Conservation (phyloP, 2,329 filamentous ascomycete species). For the Immersiporthe knoxdaviesiana region DNA sequence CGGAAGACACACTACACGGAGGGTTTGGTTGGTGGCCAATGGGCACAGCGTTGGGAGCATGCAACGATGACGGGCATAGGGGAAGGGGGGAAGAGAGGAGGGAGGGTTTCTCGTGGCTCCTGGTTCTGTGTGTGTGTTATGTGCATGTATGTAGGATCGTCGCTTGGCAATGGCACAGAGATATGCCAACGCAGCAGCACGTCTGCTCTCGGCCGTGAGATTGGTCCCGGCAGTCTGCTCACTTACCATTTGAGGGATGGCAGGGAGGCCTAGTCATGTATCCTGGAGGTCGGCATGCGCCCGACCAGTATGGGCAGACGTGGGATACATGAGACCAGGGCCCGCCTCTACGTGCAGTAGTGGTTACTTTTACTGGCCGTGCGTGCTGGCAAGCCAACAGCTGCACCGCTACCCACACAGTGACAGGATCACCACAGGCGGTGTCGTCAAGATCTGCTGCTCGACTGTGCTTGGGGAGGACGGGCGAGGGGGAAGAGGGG, state of each 20-base stretch:
- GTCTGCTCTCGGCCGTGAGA: conserved; percentile 15
- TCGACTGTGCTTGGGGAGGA: conserved; percentile 5
- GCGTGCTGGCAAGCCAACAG: conserved; percentile 1
- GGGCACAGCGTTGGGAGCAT: background rate
- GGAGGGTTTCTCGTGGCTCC: conserved; percentile 4
- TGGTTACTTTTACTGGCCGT: background rate
- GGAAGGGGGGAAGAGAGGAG: background rate
- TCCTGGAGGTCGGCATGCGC: conserved; percentile 18
- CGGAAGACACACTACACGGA: conserved; percentile 16
- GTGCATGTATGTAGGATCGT: conserved; percentile 3
- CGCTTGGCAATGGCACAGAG: background rate
- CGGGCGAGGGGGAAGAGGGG: too few relatives aligned
- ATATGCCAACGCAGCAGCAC: conserved; percentile 20
- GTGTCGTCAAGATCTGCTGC: conserved; percentile 12
- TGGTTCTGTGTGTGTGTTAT: background rate
- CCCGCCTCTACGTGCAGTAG: background rate
- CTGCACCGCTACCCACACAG: background rate
- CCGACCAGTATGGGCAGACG: conserved; percentile 23
- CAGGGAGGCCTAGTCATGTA: conserved; percentile 6
- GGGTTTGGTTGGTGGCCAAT: conserved; percentile 1
- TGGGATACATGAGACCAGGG: conserved; percentile 17
- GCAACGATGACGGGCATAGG: conserved; percentile 11
- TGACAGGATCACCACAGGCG: conserved; percentile 1
- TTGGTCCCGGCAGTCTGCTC: conserved; percentile 18
- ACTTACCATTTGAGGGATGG: conserved; percentile 14